Evolutionary conservation across 805 yeast genomes (phyloP), one percentile per base, ranked within the genome.

Genomic region (Kodamaea hsintzibuensis): DNA sequence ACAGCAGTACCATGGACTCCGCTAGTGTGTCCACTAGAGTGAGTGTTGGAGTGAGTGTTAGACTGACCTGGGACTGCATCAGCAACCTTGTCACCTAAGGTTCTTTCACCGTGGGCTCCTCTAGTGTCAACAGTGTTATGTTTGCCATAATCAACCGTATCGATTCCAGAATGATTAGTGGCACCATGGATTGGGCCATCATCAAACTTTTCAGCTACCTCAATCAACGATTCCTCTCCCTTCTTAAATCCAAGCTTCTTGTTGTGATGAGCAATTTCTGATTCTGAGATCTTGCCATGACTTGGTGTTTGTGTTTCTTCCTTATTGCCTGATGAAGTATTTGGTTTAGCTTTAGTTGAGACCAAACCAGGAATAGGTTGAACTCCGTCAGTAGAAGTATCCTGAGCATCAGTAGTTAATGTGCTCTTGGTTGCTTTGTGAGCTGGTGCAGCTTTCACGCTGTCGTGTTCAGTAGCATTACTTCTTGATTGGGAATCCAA

Each of bases 211-310:
- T 63, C 70, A 16, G 73, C 73, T 16, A 62, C 60, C 40, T 69
- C 69, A 22, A 70, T 55, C 56, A 70, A 60, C 22, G 68, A 62
- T 30, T 65, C 55, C 39, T 38, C 18, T 44, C 61, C 58, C 30
- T 65, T 66, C 49, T 56, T 51, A 52, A 54, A 52, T 6, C 69
- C 68, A 42, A 61, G 68, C 58, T 67, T 57, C 60, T 61, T 67
- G 61, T 69, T 69, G 62, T 67, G 57, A 7, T 64, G 62, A 14
- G 60, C 63, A 30, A 67, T 62, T 14, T 62, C 66, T 2, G 52
- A 61, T 49, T 68, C 72, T 44, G 61, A 52, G 47, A 52, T 57
- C 59, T 52, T 60, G 3, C 47, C 10, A 9, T 43, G 38, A 14
- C 38, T 10, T 3, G 27, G 19, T 44, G 13, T 44, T 45, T 51